These are phyloP conservation scores for Candida caryicola DNA, from an alignment of 805 yeast species.

Conservation along the genomic window DNA sequence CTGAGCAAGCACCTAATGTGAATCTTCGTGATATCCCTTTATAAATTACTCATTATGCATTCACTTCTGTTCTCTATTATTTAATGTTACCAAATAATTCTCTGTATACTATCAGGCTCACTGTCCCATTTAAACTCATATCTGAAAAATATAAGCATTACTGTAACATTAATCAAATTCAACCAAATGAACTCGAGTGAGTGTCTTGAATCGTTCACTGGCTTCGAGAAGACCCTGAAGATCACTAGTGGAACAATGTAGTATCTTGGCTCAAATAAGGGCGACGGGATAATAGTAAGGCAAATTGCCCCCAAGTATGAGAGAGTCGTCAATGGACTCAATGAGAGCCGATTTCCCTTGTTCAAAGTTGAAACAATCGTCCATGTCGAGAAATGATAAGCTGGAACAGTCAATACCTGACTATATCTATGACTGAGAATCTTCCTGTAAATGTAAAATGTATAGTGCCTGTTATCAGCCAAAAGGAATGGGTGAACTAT, in stretches of 20 bases:
- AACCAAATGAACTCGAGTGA: conserved; percentile 62
- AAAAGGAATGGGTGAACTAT: conserved; percentile 84
- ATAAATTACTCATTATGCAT: conserved; percentile 1
- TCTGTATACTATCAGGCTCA: conserved; percentile 56
- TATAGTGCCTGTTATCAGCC: conserved; percentile 92
- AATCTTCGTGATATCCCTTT: not conserved
- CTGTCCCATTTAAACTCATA: conserved; percentile 68
- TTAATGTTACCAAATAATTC: conserved; percentile 78
- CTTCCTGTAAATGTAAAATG: conserved; percentile 79
- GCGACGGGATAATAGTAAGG: conserved; percentile 78
- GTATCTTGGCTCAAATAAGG: conserved; percentile 91
- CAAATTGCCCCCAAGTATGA: conserved; percentile 52
- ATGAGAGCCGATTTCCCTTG: conserved; percentile 7
- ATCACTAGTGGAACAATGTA: conserved; percentile 77
- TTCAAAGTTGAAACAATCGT: conserved; percentile 18
- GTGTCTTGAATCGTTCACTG: conserved; percentile 40
- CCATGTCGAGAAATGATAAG: conserved; percentile 64
- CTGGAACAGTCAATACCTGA: conserved; percentile 53
- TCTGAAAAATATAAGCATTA: conserved; percentile 54
- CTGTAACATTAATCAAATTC: conserved; percentile 49
- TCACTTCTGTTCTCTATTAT: not conserved
- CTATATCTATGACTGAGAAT: conserved; percentile 51
- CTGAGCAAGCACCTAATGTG: not conserved
- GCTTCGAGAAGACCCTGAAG: conserved; percentile 61
- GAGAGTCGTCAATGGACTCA: conserved; percentile 40